phyloP scores from a whole-genome alignment of 805 yeast genomes.

The Wickerhamiella kurtzmanii region DNA sequence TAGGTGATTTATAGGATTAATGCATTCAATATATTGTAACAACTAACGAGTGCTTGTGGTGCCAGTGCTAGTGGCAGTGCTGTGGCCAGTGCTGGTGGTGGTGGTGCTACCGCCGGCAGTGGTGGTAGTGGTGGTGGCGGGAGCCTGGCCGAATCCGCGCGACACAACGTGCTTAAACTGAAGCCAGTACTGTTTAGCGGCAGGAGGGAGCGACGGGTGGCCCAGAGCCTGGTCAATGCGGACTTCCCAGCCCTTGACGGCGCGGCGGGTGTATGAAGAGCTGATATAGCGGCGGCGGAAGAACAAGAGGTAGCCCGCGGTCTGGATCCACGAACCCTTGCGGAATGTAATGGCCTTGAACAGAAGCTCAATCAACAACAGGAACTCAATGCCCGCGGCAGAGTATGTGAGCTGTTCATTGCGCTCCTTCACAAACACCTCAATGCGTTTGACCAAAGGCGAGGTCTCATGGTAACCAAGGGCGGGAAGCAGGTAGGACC shows the following conservation, averaged over 20 bases:
- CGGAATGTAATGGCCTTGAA: constrained; percentile 43
- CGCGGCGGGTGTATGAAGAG: constrained; percentile 56
- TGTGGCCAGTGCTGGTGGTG: background rate
- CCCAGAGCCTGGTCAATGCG: constrained; percentile 46
- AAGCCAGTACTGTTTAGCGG: constrained; percentile 38
- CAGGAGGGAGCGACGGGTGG: constrained; percentile 40
- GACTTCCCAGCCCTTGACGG: constrained; percentile 56
- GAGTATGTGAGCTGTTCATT: constrained; percentile 46
- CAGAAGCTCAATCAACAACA: constrained; percentile 26
- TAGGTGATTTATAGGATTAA: background rate
- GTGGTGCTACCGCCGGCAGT: constrained; percentile 1
- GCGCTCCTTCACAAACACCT: constrained; percentile 36
- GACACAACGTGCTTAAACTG: constrained; percentile 27
- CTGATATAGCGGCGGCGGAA: constrained; percentile 67
- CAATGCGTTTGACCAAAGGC: constrained; percentile 25
- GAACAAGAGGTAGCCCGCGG: constrained; percentile 42
- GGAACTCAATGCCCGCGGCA: constrained; percentile 48
- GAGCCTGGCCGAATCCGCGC: background rate
- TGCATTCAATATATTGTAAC: too few relatives aligned
- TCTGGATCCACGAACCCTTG: constrained; percentile 43
- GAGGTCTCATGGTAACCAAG: constrained; percentile 28
- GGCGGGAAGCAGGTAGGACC: constrained; percentile 54
- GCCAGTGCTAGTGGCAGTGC: constrained; percentile 1
- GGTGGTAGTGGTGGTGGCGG: constrained; percentile 2
- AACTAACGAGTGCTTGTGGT: background rate